Conservation (phyloP, 345 rosid genomes). For the Boechera stricta region DNA sequence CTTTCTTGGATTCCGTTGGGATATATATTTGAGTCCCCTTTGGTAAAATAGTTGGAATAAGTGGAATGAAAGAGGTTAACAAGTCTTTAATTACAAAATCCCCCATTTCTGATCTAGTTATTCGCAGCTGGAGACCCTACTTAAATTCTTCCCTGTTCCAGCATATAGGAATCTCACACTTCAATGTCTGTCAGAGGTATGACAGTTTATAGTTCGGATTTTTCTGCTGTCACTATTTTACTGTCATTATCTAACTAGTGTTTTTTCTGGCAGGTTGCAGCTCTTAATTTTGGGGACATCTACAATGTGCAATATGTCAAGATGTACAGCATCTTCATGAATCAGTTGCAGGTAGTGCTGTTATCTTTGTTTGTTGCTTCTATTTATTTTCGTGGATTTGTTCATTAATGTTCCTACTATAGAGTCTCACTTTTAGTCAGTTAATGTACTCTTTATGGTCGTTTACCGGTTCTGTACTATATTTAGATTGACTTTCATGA, state of each 20-base stretch:
- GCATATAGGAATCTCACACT: constrained; percentile 89
- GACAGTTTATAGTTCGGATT: background rate
- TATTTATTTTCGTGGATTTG: background rate
- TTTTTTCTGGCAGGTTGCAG: constrained; percentile 72
- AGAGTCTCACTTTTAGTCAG: constrained; percentile 8
- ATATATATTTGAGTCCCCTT: constrained; percentile 91
- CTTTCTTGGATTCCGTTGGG: constrained; percentile 99
- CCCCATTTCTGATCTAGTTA: constrained; percentile 29
- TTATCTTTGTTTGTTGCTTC: constrained; percentile 5
- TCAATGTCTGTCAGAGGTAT: constrained; percentile 94
- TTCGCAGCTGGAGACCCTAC: constrained; percentile 85
- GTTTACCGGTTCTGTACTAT: background rate
- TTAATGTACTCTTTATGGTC: background rate
- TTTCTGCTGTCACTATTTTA: constrained; percentile 1
- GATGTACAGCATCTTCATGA: constrained; percentile 77
- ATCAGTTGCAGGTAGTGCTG: constrained; percentile 72
- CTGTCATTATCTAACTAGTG: constrained; percentile 23
- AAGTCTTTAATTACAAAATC: constrained; percentile 22
- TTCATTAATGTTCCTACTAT: constrained; percentile 6
- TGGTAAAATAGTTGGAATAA: constrained; percentile 59
- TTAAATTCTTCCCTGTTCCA: constrained; percentile 77
- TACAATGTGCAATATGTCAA: constrained; percentile 76
- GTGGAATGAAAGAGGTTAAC: constrained; percentile 25
- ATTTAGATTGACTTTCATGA: constrained; percentile 7
- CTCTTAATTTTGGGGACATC: constrained; percentile 83